Base-by-base conservation (phyloP, 2,329 filamentous ascomycete species). In the Fusarium napiforme region DNA sequence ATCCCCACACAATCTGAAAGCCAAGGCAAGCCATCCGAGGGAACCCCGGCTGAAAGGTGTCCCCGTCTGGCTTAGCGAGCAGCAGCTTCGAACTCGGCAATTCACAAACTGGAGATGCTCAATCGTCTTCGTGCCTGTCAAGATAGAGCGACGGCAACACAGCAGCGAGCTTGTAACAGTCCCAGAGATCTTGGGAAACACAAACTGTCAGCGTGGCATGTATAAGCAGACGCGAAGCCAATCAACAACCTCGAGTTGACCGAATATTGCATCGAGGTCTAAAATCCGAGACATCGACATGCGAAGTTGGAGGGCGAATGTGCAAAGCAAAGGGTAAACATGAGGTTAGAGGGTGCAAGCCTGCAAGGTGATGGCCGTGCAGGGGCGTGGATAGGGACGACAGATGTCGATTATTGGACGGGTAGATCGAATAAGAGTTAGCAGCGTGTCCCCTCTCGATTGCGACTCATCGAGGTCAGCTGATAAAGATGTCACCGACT, bases 181-280 rank as follows among this genome's bases (percentile, higher is more conserved):
- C 57, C 45, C 26, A 43, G 53, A 58, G 59, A 71, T 58, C 52
- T 58, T 42, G 58, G 55, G 60, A 53, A 61, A 46, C 55, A 72
- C 60, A 73, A 60, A 28, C 61, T 76, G 60, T 64, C 64, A 59
- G 57, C 47, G 57, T 59, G 43, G 32, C 40, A 63, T 58, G 36
- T 62, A 30, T 42, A 66, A 60, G n/a, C 18, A 52, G n/a, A 52
- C 34, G 9, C 42, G 62, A 66, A 32, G 36, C 78, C 78, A 79
- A 80, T 79, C 67, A 78, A 66, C 21, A 52, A 50, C 61, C 72
- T 60, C 71, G 45, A 57, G 43, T 68, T 76, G 74, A 79, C 79
- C 79, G 78, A 72, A 72, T 68, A 74, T 73, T 68, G 62, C 23
- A 68, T 34, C 37, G 57, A n/a, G 65, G 30, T 21, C 32, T 56